Conservation (phyloP, 306 rosid genomes). For the Castanospermum australe region DNA sequence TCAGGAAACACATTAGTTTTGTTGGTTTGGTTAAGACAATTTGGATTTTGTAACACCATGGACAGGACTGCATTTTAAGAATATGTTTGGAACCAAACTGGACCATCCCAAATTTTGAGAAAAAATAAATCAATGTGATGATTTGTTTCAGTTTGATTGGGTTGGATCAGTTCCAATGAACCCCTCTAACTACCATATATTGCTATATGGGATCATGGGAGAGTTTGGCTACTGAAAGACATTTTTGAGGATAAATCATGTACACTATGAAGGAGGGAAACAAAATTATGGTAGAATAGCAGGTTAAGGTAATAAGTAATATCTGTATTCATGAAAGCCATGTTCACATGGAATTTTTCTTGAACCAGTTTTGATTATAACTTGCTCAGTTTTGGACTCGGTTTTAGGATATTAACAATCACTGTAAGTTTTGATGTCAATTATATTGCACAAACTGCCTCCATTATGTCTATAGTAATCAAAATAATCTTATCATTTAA, state of each 20-base stretch:
- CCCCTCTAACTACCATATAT: not conserved
- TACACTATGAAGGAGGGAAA: not conserved
- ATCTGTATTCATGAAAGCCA: not conserved
- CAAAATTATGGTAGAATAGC: not conserved
- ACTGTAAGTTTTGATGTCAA: not conserved
- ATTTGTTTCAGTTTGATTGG: not conserved
- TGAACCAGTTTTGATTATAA: not conserved
- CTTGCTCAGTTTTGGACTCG: no score
- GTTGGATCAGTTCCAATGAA: not conserved
- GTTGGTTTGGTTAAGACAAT: not conserved
- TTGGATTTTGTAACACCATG: not conserved
- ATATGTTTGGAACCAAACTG: not conserved
- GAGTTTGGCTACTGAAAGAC: conserved; percentile 3
- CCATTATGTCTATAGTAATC: not conserved
- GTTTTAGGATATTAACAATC: not conserved
- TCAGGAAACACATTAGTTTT: not conserved
- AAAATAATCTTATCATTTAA: not conserved
- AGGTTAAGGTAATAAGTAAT: not conserved
- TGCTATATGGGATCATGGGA: not conserved
- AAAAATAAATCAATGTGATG: not conserved
- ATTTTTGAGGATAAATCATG: not conserved
- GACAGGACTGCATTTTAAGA: not conserved
- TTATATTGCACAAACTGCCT: not conserved
- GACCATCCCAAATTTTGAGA: not conserved
- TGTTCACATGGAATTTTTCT: not conserved